Percentiles rank a stretch among this genome's conserved stretches.
These are phyloP conservation scores for Thelephora terrestris DNA, from an alignment of 1,284 basidiomycete genomes.

Conservation along the genomic window DNA sequence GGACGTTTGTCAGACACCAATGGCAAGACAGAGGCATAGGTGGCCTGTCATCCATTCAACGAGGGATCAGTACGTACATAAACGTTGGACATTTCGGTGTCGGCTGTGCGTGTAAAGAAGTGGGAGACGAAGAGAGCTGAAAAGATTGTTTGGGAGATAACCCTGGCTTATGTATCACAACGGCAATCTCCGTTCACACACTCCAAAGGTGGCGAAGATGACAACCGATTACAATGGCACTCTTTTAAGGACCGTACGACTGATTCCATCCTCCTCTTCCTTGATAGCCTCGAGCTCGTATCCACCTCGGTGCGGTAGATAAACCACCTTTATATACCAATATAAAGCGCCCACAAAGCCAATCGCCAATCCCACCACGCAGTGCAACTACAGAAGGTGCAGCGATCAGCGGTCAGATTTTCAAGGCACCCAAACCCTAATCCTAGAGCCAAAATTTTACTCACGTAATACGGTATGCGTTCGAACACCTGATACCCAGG, in stretches of 20 bases:
- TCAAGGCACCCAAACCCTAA: neutral
- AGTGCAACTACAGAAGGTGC: slow-evolving; percentile 35
- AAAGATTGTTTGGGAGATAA: too few relatives aligned
- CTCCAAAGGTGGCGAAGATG: too few relatives aligned
- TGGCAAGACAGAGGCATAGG: neutral
- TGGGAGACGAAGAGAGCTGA: slow-evolving; percentile 10
- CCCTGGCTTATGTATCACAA: too few relatives aligned
- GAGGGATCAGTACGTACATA: slow-evolving; percentile 28
- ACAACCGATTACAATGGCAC: neutral
- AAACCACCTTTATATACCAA: slow-evolving; percentile 48
- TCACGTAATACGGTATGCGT: slow-evolving; percentile 54
- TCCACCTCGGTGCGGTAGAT: slow-evolving; percentile 41
- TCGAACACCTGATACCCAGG: slow-evolving; percentile 41
- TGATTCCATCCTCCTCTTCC: slow-evolving; percentile 41
- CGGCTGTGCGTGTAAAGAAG: slow-evolving; percentile 13
- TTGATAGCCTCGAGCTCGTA: slow-evolving; percentile 41
- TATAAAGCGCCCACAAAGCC: slow-evolving; percentile 44
- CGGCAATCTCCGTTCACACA: too few relatives aligned
- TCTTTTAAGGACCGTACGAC: slow-evolving; percentile 6
- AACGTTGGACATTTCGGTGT: slow-evolving; percentile 33
- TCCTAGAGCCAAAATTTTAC: slow-evolving; percentile 13
- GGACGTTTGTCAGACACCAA: neutral
- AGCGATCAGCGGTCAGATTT: neutral
- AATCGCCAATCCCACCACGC: slow-evolving; percentile 37
- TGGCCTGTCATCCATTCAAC: neutral